Evolutionary conservation across 2,329 filamentous ascomycete species (phyloP), one percentile per base, ranked within the genome.

Genomic region (Trichothecium sympodiale): DNA sequence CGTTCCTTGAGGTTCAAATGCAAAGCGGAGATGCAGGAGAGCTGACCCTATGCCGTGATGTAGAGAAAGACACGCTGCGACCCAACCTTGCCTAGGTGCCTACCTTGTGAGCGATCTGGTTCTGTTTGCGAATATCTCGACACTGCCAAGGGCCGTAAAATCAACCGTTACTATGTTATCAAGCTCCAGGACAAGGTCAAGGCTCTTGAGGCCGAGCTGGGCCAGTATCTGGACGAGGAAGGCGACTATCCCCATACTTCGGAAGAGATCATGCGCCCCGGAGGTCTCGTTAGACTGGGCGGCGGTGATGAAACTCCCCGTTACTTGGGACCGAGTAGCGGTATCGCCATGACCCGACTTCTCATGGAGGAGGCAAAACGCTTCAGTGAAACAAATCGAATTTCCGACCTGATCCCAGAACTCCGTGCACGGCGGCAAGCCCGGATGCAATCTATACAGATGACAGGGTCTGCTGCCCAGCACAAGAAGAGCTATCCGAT

Each of bases 11-110:
- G n/a, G n/a, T n/a, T n/a, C n/a, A n/a, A n/a, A n/a, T n/a, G n/a
- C n/a, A n/a, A n/a, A n/a, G 10, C 26, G 12, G 33, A 16, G 13
- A 16, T 10, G 23, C 29, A 10, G 12, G 17, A n/a, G 33, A 28
- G 17, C 20, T 31, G 17, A 28, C 16, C 25, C 31, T 29, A 17
- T 27, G 29, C 15, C 27, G n/a, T 29, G 28, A 14, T 35, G 25
- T 53, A 94, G 88, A 80, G 89, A 51, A 98, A 98, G 69, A 96
- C 89, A 27, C 74, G 87, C 67, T 98, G 91, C 65, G 91, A 96
- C 60, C 84, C 91, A 4, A 84, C 83, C 12, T 74, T 98, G 16
- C 91, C 91, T 29, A 82, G 83, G 52, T 98, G 91, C 59, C 74
- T 85, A 14, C 88, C 89, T 16, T 98, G 91, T 64, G 87, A 95